phyloP scores from a whole-genome alignment of 2,329 filamentous ascomycete species.

The Fusarium torulosum region DNA sequence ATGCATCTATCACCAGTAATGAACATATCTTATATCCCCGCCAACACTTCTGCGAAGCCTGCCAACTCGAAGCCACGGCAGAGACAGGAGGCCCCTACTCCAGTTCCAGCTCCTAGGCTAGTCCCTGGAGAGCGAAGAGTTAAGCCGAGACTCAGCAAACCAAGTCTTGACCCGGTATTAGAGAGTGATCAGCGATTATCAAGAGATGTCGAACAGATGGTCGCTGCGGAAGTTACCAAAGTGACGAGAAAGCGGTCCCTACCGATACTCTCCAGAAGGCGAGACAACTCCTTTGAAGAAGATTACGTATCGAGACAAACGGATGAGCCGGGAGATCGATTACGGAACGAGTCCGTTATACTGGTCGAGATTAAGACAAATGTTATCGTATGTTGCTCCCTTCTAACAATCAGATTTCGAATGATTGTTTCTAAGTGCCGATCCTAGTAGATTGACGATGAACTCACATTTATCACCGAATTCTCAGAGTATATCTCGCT shows the following conservation, averaged over 20 bases:
- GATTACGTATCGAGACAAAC: constrained; percentile 53
- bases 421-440: constrained; percentile 6
- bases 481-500: constrained; percentile 79
- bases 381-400: constrained; percentile 45
- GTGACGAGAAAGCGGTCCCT: constrained; percentile 36
- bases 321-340: constrained; percentile 56
- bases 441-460: constrained; percentile 74
- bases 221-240: constrained; percentile 27
- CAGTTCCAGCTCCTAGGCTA: constrained; percentile 11
- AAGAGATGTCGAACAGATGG: constrained; percentile 30
- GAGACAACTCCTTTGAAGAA: constrained; percentile 59
- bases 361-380: constrained; percentile 63
- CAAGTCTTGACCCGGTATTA: constrained; percentile 49
- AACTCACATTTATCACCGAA: constrained; percentile 79
- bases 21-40: constrained; percentile 22
- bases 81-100: constrained; percentile 8
- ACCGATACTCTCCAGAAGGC: constrained; percentile 38
- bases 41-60: background rate
- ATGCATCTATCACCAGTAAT: constrained; percentile 36
- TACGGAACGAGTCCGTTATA: constrained; percentile 68
- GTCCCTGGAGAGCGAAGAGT: constrained; percentile 35
- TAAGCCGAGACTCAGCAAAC: constrained; percentile 36
- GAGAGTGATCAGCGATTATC: constrained; percentile 45
- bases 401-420: background rate
- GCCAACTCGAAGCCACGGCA: constrained; percentile 16